phyloP scores from a whole-genome alignment of 176 grass and related monocot genomes.

The Tuctoria greenei region DNA sequence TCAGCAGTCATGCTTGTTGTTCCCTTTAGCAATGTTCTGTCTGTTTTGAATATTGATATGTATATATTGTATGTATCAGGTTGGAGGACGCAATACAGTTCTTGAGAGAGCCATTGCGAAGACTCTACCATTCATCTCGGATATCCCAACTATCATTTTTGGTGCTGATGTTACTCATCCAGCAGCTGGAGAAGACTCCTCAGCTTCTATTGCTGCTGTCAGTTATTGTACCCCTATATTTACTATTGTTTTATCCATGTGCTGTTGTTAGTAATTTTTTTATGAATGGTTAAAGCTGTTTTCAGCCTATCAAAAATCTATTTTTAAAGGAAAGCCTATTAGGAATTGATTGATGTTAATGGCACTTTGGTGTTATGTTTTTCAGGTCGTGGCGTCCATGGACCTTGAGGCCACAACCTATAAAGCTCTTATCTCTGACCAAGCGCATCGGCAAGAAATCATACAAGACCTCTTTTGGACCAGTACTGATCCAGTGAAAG shows the following conservation, averaged over 20 bases:
- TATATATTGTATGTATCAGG: conserved; percentile 37
- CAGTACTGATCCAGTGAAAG: conserved; percentile 39
- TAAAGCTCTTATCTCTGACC: conserved; percentile 64
- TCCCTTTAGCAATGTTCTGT: background rate
- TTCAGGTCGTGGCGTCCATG: conserved; percentile 81
- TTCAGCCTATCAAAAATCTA: too few species aligned
- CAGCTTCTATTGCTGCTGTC: conserved; percentile 66
- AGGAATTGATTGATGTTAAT: background rate
- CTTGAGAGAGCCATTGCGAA: conserved; percentile 35
- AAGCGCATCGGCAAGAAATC: conserved; percentile 63
- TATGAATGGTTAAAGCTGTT: too few species aligned
- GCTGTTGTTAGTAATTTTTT: background rate
- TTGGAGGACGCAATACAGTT: conserved; percentile 66
- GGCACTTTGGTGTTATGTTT: background rate
- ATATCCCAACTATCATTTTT: conserved; percentile 62
- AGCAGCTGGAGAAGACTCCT: conserved; percentile 58
- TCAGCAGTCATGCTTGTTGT: background rate
- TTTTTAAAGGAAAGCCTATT: too few species aligned
- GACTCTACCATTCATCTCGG: conserved; percentile 42
- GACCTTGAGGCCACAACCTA: conserved; percentile 75
- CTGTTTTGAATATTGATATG: background rate
- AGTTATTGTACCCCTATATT: conserved; percentile 9
- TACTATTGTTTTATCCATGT: background rate
- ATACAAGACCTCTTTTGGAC: conserved; percentile 65
- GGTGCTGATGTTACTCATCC: conserved; percentile 89